A percentile compares a stretch with the other conserved stretches of the same genome.
These are phyloP conservation scores for Rutidosis leptorrhynchoides DNA, from an alignment of 129 eudicot species.

Conservation along the genomic window DNA sequence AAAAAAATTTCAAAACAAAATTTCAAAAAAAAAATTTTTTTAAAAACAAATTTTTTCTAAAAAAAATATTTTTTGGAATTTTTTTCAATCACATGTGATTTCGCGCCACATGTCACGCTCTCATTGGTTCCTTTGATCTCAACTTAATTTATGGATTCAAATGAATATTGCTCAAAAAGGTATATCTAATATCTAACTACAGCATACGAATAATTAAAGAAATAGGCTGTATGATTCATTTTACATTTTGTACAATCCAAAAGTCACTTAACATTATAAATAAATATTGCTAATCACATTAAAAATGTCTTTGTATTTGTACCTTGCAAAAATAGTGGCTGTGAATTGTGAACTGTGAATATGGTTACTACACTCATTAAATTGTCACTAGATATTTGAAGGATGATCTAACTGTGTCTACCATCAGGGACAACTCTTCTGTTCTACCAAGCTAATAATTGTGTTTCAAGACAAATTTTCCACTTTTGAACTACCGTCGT, in stretches of 20 bases:
- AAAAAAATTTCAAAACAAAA: no score
- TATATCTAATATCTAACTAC: neutral
- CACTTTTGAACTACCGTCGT: conserved; percentile 2
- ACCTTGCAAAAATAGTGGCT: neutral
- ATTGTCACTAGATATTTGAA: neutral
- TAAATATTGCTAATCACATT: neutral
- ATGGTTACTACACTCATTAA: neutral
- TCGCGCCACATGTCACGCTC: no score
- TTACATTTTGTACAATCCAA: conserved; percentile 2
- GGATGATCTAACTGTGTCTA: neutral
- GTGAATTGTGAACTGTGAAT: neutral
- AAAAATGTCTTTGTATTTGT: neutral
- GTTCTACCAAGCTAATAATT: conserved; percentile 18
- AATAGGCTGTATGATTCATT: neutral
- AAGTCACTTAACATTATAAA: neutral
- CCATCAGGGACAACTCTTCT: neutral
- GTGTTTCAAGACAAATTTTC: neutral
- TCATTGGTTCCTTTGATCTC: no score
- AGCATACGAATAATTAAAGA: neutral
- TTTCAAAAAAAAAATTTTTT: no score
- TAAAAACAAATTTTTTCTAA: no score
- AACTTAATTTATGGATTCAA: no score
- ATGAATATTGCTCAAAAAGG: no score
- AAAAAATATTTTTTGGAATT: no score
- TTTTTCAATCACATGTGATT: no score